Base-by-base conservation (phyloP, 2,329 filamentous ascomycete species). In the Sarocladium strictum region DNA sequence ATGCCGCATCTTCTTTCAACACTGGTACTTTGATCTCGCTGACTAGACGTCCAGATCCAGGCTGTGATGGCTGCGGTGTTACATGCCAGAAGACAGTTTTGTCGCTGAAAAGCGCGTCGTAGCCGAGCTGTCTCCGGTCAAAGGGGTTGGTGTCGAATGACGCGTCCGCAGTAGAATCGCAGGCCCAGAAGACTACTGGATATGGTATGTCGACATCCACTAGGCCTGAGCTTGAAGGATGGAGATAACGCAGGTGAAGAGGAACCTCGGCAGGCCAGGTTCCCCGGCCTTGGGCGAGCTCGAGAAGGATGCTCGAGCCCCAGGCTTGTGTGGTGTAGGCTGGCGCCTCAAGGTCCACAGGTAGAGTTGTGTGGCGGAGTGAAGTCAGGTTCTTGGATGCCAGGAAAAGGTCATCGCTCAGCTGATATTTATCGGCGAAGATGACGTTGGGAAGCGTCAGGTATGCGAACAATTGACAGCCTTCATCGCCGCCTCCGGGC, bases 131-230 rank as follows among this genome's bases (percentile, higher is more conserved):
- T n/a, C 78, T 74, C 5, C 89, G 77, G 67, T 97, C 92, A 68
- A 97, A 97, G 0, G 93, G 93, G 63, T 88, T 96, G 4, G 78
- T 80, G 0, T 80, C 69, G 69, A 93, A 89, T 62, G 89, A 86
- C 1, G 77, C 78, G 1, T 80, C 83, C 53, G 83, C 78, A 10
- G 82, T 79, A 0, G 85, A 81, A 7, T 80, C 76, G 65, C 93
- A 97, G 0, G 91, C 90, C 92, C 92, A 97, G 74, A 97, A 97
- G 0, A 97, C 80, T 0, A 83, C 80, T 0, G 93, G 93, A 73
- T 87, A 92, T 0, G 93, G 89, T 0, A 94, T 68, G n/a, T 83
- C 72, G 1, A 85, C 69, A 3, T 75, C 60, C 2, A 72, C 67
- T 58, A 81, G 75, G 2, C 85, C 85, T 2, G 76, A 76, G 41